Base-by-base conservation (phyloP, 2,329 filamentous ascomycete species). In the Hortaea sp. region DNA sequence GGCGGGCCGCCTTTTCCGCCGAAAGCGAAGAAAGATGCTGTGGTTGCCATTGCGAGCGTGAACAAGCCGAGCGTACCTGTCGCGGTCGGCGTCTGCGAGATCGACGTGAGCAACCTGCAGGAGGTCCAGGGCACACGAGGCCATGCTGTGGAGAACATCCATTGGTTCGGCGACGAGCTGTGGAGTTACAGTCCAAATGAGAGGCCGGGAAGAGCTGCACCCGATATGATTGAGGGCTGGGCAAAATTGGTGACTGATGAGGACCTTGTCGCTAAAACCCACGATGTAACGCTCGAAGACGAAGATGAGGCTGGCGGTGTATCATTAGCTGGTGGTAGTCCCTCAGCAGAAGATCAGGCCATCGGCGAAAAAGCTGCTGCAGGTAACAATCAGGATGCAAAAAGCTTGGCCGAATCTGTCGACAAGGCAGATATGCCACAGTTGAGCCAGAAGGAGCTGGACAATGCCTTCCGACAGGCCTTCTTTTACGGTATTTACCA, bases 121-220 rank as follows among this genome's bases (percentile, higher is more conserved):
- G 65, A 66, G 29, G 78, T 81, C 5, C 74, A 76, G 56, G 80
- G 81, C 0, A 68, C 70, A 10, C 82, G 78, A 57, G 81, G 81
- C 0, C 76, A 78, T 64, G 81, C 81, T 1, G 79, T 84, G 7
- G 72, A 77, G 52, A 79, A 76, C 4, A 65, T 84, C 42, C 81
- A 84, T 57, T 84, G 81, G 81, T 71, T 74, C 49, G 79, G 81
- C 1, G 81, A 85, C 64, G 81, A 85, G 64, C 58, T 83, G n/a
- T 84, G 80, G 79, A 69, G 69, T 4, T 82, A 78, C 76, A 79
- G 73, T 55, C 68, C 72, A 30, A 68, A 66, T 29, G 76, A 72
- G 5, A 73, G 69, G 48, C 69, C 74, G 12, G 79, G 78, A 7
- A 65, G 66, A 35, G 63, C 70, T 11, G 66, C 75, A 9, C 79